Conservation (phyloP, 352 stramenopile species). For the Aphanomyces euteiches region DNA sequence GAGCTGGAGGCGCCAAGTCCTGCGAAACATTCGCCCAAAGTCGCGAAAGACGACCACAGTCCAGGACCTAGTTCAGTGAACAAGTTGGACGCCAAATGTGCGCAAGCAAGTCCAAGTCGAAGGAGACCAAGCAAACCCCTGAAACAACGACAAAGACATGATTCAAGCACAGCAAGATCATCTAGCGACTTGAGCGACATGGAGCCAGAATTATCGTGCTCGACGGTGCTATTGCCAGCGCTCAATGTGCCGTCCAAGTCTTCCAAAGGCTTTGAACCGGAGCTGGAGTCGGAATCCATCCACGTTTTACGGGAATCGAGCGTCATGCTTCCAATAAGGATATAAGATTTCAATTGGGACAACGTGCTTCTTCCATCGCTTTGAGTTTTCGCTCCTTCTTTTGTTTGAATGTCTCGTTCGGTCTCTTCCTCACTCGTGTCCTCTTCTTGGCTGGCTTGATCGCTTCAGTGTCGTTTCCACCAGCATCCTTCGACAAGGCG, state of each 20-base stretch:
- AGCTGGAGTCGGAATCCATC: background rate
- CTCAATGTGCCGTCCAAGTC: no score
- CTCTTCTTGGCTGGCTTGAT: background rate
- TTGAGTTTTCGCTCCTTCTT: constrained; percentile 28
- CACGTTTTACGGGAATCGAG: constrained; percentile 3
- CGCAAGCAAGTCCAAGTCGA: background rate
- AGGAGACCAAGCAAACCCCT: background rate
- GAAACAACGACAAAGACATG: background rate
- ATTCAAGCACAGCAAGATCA: background rate
- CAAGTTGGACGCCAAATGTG: no score
- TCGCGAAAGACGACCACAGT: no score
- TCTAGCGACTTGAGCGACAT: background rate
- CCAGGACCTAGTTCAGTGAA: no score
- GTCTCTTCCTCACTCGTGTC: constrained; percentile 16
- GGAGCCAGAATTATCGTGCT: background rate
- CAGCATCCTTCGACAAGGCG: constrained; percentile 46
- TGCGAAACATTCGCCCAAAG: no score
- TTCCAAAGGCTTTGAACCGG: background rate
- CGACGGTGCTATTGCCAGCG: background rate
- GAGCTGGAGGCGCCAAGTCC: no score
- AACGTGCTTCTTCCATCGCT: background rate
- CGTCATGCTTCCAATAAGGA: background rate
- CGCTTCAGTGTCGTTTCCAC: constrained; percentile 26
- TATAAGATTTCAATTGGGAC: background rate
- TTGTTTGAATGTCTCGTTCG: constrained; percentile 21